phyloP scores from a whole-genome alignment of 345 rosid genomes.

The Brassica carinata region DNA sequence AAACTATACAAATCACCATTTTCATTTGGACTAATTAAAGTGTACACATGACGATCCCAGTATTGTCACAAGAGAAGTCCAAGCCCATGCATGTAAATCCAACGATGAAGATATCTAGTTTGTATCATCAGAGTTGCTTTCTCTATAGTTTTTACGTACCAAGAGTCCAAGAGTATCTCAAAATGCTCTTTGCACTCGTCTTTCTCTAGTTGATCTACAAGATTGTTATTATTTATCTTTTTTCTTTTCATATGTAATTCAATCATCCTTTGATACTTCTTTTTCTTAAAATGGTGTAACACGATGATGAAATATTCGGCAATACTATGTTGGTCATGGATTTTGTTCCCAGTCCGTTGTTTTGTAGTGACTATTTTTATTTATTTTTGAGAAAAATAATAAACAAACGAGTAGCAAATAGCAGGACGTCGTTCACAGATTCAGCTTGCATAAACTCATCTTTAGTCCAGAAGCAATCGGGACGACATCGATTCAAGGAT shows the following conservation, averaged over 20 bases:
- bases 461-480: not conserved
- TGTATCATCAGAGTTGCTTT: not conserved
- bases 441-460: not conserved
- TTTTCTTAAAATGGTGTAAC: not conserved
- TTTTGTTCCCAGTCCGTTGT: not conserved
- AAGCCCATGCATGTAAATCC: not conserved
- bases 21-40: not conserved
- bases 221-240: not conserved
- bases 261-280: not conserved
- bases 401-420: not conserved
- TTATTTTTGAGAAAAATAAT: too few relatives aligned
- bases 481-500: not conserved
- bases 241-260: not conserved
- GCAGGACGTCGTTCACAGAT: not conserved
- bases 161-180: not conserved
- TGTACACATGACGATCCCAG: not conserved
- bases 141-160: not conserved
- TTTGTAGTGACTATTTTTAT: not conserved
- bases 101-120: not conserved
- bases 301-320: not conserved
- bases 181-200: not conserved
- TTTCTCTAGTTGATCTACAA: conserved; percentile 3
- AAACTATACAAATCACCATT: not conserved
- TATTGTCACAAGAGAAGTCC: not conserved
- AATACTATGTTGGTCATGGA: not conserved